Evolutionary conservation across 2,329 filamentous ascomycete species (phyloP), one percentile per base, ranked within the genome.

Genomic region (Chalaropsis thielavioides): DNA sequence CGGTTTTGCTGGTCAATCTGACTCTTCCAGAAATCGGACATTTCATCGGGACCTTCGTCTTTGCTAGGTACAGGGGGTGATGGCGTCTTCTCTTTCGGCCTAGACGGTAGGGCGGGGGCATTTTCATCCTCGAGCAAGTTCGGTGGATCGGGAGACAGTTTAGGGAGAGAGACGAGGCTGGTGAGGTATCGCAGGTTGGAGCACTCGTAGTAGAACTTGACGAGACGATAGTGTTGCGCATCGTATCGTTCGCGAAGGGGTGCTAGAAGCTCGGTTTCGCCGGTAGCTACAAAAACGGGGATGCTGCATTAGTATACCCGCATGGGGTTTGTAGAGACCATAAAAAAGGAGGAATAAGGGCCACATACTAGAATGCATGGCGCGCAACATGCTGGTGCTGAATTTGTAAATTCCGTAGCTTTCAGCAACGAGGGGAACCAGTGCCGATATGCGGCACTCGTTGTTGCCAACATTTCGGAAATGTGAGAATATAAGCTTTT

Each of bases 321-420:
- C 31, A 24, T 43, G 22, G 44, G 27, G 27, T 46, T 1, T 49
- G 15, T 43, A 24, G 19, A 46, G 49, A 15, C n/a, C 2, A 24
- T 49, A 24, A 54, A 27, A 24, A 41, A 60, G 19, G 6, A 41
- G 35, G n/a, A 62, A 43, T 7, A 13, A 38, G 22, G 17, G 27
- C n/a, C 41, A 77, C 86, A 73, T 79, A 92, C 89, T 91, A 2
- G 89, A 92, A 74, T 99, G 92, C 92, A 99, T 96, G 17, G 94
- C 94, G 65, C 94, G 85, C 68, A 99, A 77, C 94, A 99, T 99
- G 87, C 94, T 99, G 0, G 94, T 99, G 69, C 96, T 92, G 74
- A 99, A 99, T 76, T 97, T 97, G 81, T 99, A 99, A 70, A 99
- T 97, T 60, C 94, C 94, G 75, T 97, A 99, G 74, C 91, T 97